Evolutionary conservation across 768 basidiomycete species (phyloP).

Genomic region (Termitomyces sp.): DNA sequence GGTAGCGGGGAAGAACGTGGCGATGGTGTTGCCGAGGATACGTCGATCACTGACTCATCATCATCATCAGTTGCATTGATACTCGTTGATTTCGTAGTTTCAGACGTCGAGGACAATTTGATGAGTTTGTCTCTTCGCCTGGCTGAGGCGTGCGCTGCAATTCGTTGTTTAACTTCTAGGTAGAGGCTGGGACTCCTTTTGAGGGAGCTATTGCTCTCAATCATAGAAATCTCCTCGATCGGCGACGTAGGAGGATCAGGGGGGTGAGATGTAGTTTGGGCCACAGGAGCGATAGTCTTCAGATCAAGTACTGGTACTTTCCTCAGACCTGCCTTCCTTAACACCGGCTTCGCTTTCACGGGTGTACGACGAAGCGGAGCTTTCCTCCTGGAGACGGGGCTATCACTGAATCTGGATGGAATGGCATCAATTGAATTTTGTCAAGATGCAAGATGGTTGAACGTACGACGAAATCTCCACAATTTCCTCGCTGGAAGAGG

Average conservation of each 20-base stretch:
- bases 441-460: not conserved
- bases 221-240: constrained; percentile 25
- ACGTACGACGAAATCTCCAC: constrained; percentile 20
- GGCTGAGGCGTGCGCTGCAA: constrained; percentile 27
- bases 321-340: constrained; percentile 2
- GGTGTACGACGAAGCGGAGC: not conserved
- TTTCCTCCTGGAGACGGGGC: not conserved
- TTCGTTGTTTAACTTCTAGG: constrained; percentile 30
- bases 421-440: not conserved
- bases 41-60: constrained; percentile 22
- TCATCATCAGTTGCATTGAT: constrained; percentile 21
- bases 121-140: constrained; percentile 28
- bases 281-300: not conserved
- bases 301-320: constrained; percentile 14
- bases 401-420: constrained; percentile 13
- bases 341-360: not conserved
- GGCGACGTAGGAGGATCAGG: constrained; percentile 26
- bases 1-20: constrained; percentile 26
- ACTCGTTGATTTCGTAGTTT: constrained; percentile 1
- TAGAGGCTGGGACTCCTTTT: constrained; percentile 26
- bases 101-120: constrained; percentile 18
- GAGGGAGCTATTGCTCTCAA: constrained; percentile 7
- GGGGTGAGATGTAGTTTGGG: not conserved
- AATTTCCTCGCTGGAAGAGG: constrained; percentile 17
- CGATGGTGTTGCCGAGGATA: constrained; percentile 32